These are phyloP conservation scores for Zygoascus ofunaensis DNA, from an alignment of 805 yeast species.

Conservation along the genomic window DNA sequence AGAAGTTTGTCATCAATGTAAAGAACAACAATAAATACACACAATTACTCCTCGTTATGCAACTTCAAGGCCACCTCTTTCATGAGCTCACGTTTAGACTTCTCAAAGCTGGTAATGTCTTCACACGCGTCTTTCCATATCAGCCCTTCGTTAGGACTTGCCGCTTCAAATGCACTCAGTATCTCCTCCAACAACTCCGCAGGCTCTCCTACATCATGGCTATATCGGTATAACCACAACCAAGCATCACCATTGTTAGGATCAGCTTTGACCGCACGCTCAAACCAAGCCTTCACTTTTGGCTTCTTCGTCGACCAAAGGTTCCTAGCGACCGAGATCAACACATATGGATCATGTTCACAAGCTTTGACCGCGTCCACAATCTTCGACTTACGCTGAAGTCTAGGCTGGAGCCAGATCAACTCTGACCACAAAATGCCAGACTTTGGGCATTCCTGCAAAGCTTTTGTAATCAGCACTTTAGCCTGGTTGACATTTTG, in stretches of 20 bases:
- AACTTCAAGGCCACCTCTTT: conserved; percentile 4
- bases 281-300: conserved; percentile 67
- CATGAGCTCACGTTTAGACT: conserved; percentile 35
- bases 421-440: conserved; percentile 59
- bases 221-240: conserved; percentile 50
- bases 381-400: conserved; percentile 47
- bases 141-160: conserved; percentile 54
- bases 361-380: conserved; percentile 66
- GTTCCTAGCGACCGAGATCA: conserved; percentile 55
- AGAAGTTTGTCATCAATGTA: background rate
- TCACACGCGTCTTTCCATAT: conserved; percentile 50
- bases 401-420: conserved; percentile 36
- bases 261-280: conserved; percentile 51
- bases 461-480: conserved; percentile 46
- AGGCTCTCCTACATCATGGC: conserved; percentile 23
- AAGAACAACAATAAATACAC: background rate
- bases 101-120: conserved; percentile 38
- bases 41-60: background rate
- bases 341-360: conserved; percentile 46
- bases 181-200: conserved; percentile 32
- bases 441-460: conserved; percentile 49
- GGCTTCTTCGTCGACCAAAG: conserved; percentile 58
- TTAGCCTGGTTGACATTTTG: conserved; percentile 45
- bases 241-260: conserved; percentile 66
- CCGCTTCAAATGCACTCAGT: conserved; percentile 31